Evolutionary conservation across 2,329 filamentous ascomycete genomes (phyloP).

Genomic region (Microcyclospora pomicola): DNA sequence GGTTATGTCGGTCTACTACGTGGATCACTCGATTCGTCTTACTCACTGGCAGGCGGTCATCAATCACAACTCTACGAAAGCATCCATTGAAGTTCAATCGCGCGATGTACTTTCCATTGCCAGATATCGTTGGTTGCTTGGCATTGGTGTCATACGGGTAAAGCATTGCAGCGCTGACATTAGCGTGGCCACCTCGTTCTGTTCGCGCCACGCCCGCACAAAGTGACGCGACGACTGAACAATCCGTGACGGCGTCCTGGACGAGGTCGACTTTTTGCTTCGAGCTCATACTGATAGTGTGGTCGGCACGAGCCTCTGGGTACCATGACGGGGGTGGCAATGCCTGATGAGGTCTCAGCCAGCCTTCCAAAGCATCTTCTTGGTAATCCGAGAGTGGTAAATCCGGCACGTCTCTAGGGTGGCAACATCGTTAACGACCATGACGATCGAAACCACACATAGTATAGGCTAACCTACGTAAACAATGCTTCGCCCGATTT

Average conservation of each 20-base stretch:
- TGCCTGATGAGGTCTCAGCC: slow-evolving; percentile 64
- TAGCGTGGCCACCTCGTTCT: slow-evolving; percentile 48
- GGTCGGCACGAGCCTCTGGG: slow-evolving; percentile 14
- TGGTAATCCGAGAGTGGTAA: slow-evolving; percentile 66
- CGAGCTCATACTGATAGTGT: slow-evolving; percentile 42
- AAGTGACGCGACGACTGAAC: slow-evolving; percentile 89
- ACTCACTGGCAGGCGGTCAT: slow-evolving; percentile 73
- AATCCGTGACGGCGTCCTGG: slow-evolving; percentile 91
- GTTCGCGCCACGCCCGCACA: slow-evolving; percentile 65
- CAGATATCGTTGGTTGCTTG: slow-evolving; percentile 48
- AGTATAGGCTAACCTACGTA: slow-evolving; percentile 38
- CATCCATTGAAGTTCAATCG: slow-evolving; percentile 95
- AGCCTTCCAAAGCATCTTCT: slow-evolving; percentile 61
- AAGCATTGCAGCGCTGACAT: slow-evolving; percentile 60
- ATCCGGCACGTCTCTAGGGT: slow-evolving; percentile 42
- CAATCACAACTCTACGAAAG: slow-evolving; percentile 72
- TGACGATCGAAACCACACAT: slow-evolving; percentile 4
- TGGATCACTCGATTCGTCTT: slow-evolving; percentile 63
- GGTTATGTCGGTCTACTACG: slow-evolving; percentile 74
- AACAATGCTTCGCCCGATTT: slow-evolving; percentile 41
- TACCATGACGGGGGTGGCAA: slow-evolving; percentile 35
- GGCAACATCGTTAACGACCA: slow-evolving; percentile 12
- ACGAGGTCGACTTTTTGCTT: slow-evolving; percentile 62
- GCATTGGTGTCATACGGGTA: slow-evolving; percentile 56
- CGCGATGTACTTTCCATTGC: slow-evolving; percentile 79